Base-by-base conservation (phyloP, 2,329 filamentous ascomycete genomes). In the Helotiales sp. region DNA sequence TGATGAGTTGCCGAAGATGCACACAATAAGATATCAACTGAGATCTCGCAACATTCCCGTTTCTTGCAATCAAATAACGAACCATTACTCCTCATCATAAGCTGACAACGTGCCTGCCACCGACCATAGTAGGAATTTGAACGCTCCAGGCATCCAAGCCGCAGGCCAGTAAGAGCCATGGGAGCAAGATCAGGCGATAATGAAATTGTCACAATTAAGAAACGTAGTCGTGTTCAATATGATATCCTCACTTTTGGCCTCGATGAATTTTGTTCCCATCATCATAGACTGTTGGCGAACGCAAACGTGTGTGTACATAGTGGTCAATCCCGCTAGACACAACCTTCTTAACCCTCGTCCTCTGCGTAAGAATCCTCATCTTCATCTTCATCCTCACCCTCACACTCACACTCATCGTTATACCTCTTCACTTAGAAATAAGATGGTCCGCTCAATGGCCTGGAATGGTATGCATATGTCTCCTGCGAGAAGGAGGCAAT, bases 381-480 rank as follows among this genome's bases (percentile, higher is more conserved):
- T 42, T 57, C 7, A 29, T 53, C 22, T 54, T 52, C 25, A 42
- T 22, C 8, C 50, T 50, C n/a, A 47, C 29, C 3, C 47, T 58
- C 24, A 31, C 50, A 33, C 33, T 55, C 9, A n/a, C n/a, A n/a
- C n/a, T n/a, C n/a, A n/a, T n/a, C n/a, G n/a, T n/a, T n/a, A n/a
- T n/a, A n/a, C n/a, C n/a, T n/a, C n/a, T n/a, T n/a, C n/a, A n/a
- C 17, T 12, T 42, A 24, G 24, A 53, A 24, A 49, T 27, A 19
- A 42, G 54, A 46, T 58, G 49, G 49, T 25, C 50, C n/a, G 50
- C 49, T n/a, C 33, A 58, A 33, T 58, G 55, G 49, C 31, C 50
- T 10, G 50, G 49, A 3, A n/a, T 58, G 17, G 40, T 47, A 1
- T 58, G 54, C 24, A 42, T 17, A 22, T 58, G 2, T 48, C 49